A percentile compares a stretch with the other conserved stretches of the same genome.
Conservation (phyloP, 306 rosid genomes). For the Dalbergia cultrata region DNA sequence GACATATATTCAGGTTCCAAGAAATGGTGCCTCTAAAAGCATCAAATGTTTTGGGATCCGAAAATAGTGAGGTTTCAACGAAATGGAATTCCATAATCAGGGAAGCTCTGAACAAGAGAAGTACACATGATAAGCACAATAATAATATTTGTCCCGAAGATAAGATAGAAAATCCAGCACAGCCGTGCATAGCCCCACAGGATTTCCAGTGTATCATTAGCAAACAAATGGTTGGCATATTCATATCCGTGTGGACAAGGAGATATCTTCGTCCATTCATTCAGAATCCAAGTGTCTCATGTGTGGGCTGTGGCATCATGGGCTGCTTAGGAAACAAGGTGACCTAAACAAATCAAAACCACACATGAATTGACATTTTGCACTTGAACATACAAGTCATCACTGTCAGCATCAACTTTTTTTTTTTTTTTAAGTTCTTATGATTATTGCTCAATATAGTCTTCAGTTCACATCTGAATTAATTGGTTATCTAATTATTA, state of each 20-base stretch:
- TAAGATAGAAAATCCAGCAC: constrained; percentile 8
- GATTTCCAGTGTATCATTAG: constrained; percentile 76
- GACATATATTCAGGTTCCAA: constrained; percentile 68
- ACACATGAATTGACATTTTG: not conserved
- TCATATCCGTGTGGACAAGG: constrained; percentile 83
- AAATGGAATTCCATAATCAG: constrained; percentile 83
- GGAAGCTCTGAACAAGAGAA: constrained; percentile 67
- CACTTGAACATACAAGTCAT: not conserved
- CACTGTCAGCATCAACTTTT: constrained; percentile 44
- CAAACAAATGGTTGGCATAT: constrained; percentile 95
- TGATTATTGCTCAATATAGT: not conserved
- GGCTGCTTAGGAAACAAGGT: constrained; percentile 95
- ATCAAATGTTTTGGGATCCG: constrained; percentile 82
- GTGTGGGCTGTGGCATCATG: constrained; percentile 91
- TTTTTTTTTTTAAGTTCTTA: not conserved
- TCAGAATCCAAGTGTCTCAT: constrained; percentile 75
- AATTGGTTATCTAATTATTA: too few relatives aligned
- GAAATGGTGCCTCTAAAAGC: constrained; percentile 90
- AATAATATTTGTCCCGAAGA: constrained; percentile 2
- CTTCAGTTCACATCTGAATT: constrained; percentile 14
- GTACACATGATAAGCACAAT: not conserved
- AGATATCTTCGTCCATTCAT: constrained; percentile 70
- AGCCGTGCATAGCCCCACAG: constrained; percentile 36
- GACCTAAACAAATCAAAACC: constrained; percentile 38
- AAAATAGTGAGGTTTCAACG: constrained; percentile 58